phyloP scores from a whole-genome alignment of 208 protist species.

The Trypanosoma lewisi region DNA sequence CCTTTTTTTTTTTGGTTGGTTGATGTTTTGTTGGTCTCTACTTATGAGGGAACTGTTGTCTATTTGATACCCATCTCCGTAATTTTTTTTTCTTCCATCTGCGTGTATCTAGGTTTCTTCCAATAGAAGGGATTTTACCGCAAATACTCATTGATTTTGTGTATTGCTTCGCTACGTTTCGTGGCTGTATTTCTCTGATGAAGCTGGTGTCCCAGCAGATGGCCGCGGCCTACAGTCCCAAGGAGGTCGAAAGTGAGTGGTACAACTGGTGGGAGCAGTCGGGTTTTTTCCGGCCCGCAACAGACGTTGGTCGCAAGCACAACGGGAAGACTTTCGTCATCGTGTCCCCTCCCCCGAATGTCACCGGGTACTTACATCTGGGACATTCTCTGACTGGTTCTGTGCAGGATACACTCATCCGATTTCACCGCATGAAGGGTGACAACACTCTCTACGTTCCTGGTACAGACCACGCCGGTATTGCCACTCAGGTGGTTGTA shows the following conservation, averaged over 20 bases:
- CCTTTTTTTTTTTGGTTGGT: too few species aligned
- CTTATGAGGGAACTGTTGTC: too few species aligned
- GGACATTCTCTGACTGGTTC: conserved; percentile 98
- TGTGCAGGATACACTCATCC: conserved; percentile 95
- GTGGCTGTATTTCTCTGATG: conserved; percentile 55
- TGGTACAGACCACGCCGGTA: conserved; percentile 99
- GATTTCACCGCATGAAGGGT: conserved; percentile 97
- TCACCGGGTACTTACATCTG: conserved; percentile 99
- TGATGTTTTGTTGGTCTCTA: too few species aligned
- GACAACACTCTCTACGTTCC: conserved; percentile 98
- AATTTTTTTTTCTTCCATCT: conserved; percentile 10
- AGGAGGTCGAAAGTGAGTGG: conserved; percentile 95
- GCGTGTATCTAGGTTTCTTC: not conserved
- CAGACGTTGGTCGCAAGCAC: conserved; percentile 61
- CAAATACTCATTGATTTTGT: conserved; percentile 18
- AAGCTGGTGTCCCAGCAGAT: conserved; percentile 81
- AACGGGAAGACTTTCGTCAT: conserved; percentile 93
- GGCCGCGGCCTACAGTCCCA: conserved; percentile 91
- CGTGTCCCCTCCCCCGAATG: conserved; percentile 99
- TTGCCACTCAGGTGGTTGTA: conserved; percentile 99
- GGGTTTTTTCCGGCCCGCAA: conserved; percentile 95
- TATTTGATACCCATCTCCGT: too few species aligned
- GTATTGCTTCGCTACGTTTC: conserved; percentile 43
- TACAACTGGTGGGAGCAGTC: conserved; percentile 98
- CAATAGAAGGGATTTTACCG: not conserved